Percentiles rank a stretch among this genome's conserved stretches.
phyloP scores from a whole-genome alignment of 306 rosid species.

The Rosa chinensis region DNA sequence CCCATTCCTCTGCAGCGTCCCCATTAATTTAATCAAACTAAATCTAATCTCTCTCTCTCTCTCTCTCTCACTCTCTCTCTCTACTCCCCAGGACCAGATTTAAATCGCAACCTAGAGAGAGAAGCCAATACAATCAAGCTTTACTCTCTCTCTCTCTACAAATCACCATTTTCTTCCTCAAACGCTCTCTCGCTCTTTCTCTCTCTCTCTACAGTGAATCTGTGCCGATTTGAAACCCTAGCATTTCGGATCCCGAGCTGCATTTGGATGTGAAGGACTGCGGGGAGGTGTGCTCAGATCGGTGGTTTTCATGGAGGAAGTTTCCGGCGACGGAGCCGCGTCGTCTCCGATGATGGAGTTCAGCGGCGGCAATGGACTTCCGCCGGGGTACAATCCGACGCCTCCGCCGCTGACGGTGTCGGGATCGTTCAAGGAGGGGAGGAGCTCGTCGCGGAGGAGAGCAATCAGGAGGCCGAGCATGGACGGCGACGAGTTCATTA shows the following conservation, averaged over 20 bases:
- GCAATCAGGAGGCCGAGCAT: conserved; percentile 75
- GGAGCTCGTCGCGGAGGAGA: conserved; percentile 74
- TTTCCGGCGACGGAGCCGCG: conserved; percentile 57
- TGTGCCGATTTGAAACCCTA: conserved; percentile 49
- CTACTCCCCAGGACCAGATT: conserved; percentile 41
- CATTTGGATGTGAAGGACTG: conserved; percentile 64
- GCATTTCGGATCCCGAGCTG: conserved; percentile 50
- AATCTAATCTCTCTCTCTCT: conserved; percentile 30
- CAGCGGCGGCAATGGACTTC: conserved; percentile 20
- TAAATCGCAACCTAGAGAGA: conserved; percentile 59
- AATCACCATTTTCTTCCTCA: conserved; percentile 28
- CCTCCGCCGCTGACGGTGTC: conserved; percentile 64
- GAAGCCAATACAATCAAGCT: conserved; percentile 23
- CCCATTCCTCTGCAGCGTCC: conserved; percentile 2
- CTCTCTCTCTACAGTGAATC: neutral
- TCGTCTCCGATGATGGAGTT: conserved; percentile 25
- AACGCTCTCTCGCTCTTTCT: conserved; percentile 14
- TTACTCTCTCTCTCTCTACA: conserved; percentile 2
- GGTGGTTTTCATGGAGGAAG: conserved; percentile 71
- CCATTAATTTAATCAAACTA: conserved; percentile 17
- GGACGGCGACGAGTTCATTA: conserved; percentile 92
- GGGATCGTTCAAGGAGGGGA: conserved; percentile 95
- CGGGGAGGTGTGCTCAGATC: conserved; percentile 46
- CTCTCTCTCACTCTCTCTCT: neutral
- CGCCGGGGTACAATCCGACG: conserved; percentile 30